Percentiles rank a stretch among this genome's conserved stretches.
These are phyloP conservation scores for Trichophyton rubrum DNA, from an alignment of 2,329 filamentous ascomycete genomes.

Conservation along the genomic window DNA sequence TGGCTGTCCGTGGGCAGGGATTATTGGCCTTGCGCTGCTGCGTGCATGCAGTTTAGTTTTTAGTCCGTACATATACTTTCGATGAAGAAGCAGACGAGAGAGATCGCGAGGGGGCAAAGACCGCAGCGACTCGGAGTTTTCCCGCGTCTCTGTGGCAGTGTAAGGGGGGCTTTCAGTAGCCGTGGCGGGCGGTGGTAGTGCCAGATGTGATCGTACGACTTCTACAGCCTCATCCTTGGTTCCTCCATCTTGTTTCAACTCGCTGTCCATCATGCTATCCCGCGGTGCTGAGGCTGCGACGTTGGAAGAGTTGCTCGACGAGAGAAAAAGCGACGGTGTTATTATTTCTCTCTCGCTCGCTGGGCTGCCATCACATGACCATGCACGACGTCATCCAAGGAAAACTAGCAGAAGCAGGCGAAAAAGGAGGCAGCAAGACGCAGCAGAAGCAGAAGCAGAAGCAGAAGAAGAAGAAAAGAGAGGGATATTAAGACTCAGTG, in stretches of 20 bases:
- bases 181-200: too few relatives aligned
- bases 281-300: too few relatives aligned
- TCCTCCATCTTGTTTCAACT: neutral
- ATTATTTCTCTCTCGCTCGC: neutral
- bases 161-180: too few relatives aligned
- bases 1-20: neutral
- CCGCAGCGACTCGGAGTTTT: neutral
- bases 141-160: neutral
- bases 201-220: neutral
- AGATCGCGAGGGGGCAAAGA: neutral
- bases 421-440: too few relatives aligned
- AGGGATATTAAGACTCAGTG: neutral
- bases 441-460: too few relatives aligned
- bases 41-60: neutral
- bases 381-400: neutral
- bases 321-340: too few relatives aligned
- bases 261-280: neutral
- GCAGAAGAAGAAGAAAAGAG: neutral
- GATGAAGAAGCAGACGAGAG: neutral
- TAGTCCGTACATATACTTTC: neutral
- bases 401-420: too few relatives aligned
- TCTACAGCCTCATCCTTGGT: neutral
- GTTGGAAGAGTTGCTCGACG: too few relatives aligned
- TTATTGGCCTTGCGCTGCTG: neutral
- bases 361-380: neutral